A percentile compares a stretch with the other conserved stretches of the same genome.
These are phyloP conservation scores for Rhexocercosporidium sp. DNA, from an alignment of 2,329 filamentous ascomycete species.

Conservation along the genomic window DNA sequence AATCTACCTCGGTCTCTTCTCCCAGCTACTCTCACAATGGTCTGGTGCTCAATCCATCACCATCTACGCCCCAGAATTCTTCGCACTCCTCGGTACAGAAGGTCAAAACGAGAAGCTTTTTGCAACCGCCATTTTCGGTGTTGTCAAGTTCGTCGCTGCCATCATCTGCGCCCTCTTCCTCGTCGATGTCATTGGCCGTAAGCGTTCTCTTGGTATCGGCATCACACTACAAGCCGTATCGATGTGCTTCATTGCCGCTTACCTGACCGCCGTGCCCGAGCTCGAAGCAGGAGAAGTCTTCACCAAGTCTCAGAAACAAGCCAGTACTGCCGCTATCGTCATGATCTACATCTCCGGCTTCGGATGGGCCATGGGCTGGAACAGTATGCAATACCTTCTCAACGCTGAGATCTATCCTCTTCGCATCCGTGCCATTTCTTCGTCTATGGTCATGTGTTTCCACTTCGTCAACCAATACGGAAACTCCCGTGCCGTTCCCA, in stretches of 20 bases:
- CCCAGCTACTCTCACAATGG: slow-evolving; percentile 77
- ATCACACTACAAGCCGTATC: slow-evolving; percentile 64
- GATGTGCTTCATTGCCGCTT: slow-evolving; percentile 67
- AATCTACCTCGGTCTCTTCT: slow-evolving; percentile 69
- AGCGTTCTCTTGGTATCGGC: slow-evolving; percentile 65
- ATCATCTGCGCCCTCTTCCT: slow-evolving; percentile 77
- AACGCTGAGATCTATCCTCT: slow-evolving; percentile 80
- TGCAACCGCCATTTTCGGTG: slow-evolving; percentile 76
- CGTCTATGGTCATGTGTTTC: slow-evolving; percentile 75
- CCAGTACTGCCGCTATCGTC: slow-evolving; percentile 70
- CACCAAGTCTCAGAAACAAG: slow-evolving; percentile 51
- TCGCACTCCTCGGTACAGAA: slow-evolving; percentile 71
- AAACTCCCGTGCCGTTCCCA: slow-evolving; percentile 74
- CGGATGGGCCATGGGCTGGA: slow-evolving; percentile 76
- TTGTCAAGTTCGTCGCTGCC: slow-evolving; percentile 72
- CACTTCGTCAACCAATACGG: slow-evolving; percentile 83
- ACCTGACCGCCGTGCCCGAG: slow-evolving; percentile 66
- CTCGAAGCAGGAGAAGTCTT: slow-evolving; percentile 56
- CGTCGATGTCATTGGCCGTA: slow-evolving; percentile 79
- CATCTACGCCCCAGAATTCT: slow-evolving; percentile 76
- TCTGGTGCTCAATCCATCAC: slow-evolving; percentile 76
- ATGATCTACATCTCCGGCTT: slow-evolving; percentile 75
- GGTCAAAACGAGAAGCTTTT: slow-evolving; percentile 73
- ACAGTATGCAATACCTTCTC: slow-evolving; percentile 78
- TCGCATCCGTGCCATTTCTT: slow-evolving; percentile 73